A percentile compares a stretch with the other conserved stretches of the same genome.
Evolutionary conservation across 768 basidiomycete genomes (phyloP).

Genomic region (Lyophyllum shimeji): DNA sequence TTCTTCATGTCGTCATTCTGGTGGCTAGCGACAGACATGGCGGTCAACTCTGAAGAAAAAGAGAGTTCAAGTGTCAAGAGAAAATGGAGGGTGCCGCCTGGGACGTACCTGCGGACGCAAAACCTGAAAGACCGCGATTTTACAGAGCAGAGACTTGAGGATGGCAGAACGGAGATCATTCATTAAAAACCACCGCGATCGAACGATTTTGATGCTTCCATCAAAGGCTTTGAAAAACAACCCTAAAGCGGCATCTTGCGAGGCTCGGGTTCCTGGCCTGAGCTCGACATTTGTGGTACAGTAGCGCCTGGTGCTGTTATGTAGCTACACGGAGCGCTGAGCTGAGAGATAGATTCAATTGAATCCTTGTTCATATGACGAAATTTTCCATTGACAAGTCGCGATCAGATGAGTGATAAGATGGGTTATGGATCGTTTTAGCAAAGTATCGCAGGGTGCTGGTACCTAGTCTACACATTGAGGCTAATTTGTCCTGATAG

Average conservation of each 20-base stretch:
- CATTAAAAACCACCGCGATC: background rate
- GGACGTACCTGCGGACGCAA: background rate
- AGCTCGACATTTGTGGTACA: background rate
- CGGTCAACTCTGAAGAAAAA: background rate
- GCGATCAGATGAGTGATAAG: no score
- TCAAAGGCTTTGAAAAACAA: background rate
- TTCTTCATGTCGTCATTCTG: conserved; percentile 14
- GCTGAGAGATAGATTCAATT: no score
- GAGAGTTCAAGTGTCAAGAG: background rate
- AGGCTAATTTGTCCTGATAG: no score
- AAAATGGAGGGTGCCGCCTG: background rate
- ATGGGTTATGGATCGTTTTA: no score
- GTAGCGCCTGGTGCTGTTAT: background rate
- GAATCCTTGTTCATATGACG: no score
- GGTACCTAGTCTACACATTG: no score
- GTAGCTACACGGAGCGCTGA: no score
- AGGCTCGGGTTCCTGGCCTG: background rate
- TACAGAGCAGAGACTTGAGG: background rate
- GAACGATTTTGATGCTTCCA: background rate
- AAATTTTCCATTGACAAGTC: no score
- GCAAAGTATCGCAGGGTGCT: no score
- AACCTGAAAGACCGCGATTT: background rate
- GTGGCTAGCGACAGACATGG: conserved; percentile 9
- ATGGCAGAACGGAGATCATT: conserved; percentile 1
- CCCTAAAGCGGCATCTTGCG: background rate